Percentiles rank a stretch among this genome's conserved stretches.
phyloP scores from a whole-genome alignment of 108 stramenopile species.

The Skeletonema potamos region DNA sequence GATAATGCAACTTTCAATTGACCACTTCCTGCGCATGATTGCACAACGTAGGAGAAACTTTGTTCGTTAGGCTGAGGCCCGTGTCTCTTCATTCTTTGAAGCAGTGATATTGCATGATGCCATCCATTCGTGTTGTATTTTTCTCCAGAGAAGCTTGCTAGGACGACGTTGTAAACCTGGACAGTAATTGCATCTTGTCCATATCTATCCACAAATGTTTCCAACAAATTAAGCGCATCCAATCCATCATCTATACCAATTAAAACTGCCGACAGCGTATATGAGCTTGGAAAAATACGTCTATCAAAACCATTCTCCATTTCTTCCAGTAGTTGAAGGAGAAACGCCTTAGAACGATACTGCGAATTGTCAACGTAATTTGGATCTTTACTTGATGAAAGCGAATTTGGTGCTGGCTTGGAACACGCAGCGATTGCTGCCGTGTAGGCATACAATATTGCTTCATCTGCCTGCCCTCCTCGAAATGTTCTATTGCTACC shows the following conservation, averaged over 20 bases:
- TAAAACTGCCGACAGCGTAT: slow-evolving; percentile 41
- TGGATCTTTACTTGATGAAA: neutral
- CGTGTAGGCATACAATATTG: slow-evolving; percentile 30
- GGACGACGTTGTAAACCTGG: slow-evolving; percentile 36
- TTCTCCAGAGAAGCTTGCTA: neutral
- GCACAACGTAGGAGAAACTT: slow-evolving; percentile 51
- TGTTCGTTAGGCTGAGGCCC: slow-evolving; percentile 50
- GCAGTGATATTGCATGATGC: slow-evolving; percentile 52
- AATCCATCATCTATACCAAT: slow-evolving; percentile 37
- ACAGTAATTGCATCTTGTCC: slow-evolving; percentile 14
- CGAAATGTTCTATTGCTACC: neutral
- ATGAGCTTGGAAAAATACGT: slow-evolving; percentile 27
- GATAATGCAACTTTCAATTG: slow-evolving; percentile 51
- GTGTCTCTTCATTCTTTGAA: slow-evolving; percentile 49
- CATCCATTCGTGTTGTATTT: slow-evolving; percentile 30
- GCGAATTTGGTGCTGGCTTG: slow-evolving; percentile 1
- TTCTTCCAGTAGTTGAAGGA: slow-evolving; percentile 26
- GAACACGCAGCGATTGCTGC: slow-evolving; percentile 26
- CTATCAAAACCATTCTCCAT: slow-evolving; percentile 24
- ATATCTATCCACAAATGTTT: slow-evolving; percentile 23
- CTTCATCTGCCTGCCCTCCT: slow-evolving; percentile 8
- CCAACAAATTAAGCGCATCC: slow-evolving; percentile 18
- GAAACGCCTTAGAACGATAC: slow-evolving; percentile 31
- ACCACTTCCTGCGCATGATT: slow-evolving; percentile 45
- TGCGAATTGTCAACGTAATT: neutral